Evolutionary conservation across 2,329 filamentous ascomycete genomes (phyloP), one percentile per base, ranked within the genome.

Genomic region (Lasiodiplodia gonubiensis): DNA sequence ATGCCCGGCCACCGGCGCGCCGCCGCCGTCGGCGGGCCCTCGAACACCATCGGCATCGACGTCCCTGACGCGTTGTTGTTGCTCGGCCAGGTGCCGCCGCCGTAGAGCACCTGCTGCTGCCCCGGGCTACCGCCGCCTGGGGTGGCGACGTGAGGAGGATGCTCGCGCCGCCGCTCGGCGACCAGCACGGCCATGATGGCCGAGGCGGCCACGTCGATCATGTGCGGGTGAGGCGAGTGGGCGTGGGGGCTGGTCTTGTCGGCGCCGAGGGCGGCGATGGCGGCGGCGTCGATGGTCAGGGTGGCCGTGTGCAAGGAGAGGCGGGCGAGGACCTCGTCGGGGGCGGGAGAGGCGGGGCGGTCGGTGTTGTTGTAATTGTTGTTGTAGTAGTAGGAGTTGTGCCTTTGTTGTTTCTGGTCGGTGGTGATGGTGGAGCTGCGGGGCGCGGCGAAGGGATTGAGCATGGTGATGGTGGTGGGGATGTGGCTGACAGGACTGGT

Each of bases 131-230:
- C 33, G 16, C 30, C 16, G 10, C 48, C n/a, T 5, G 16, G 8
- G 16, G 59, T 4, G 7, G 53, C 23, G 5, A 21, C 21, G 10
- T 11, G 12, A 27, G n/a, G 2, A 11, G 21, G n/a, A 21, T n/a
- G 33, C 74, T 74, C 72, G n/a, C 78, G 72, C 0, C 78, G 76
- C 18, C 78, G 77, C 73, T 84, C 82, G 14, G 81, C 79, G 0
- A 83, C 77, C 0, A 81, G 81, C 49, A 83, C 80, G 18, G 80
- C 79, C 35, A 84, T 72, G 12, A 84, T 72, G 0, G 81, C 77
- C 3, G 75, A 75, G 5, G 81, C 74, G 1, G 78, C 77, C 1
- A 82, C 81, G 69, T 84, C 83, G 61, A 83, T 74, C 52, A 84
- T 75, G 71, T 82, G 82, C 4, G 78, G 75, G 65, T 80, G 81